Evolutionary conservation across 805 yeast species (phyloP), one percentile per base, ranked within the genome.

Genomic region (Komagataella phaffii): DNA sequence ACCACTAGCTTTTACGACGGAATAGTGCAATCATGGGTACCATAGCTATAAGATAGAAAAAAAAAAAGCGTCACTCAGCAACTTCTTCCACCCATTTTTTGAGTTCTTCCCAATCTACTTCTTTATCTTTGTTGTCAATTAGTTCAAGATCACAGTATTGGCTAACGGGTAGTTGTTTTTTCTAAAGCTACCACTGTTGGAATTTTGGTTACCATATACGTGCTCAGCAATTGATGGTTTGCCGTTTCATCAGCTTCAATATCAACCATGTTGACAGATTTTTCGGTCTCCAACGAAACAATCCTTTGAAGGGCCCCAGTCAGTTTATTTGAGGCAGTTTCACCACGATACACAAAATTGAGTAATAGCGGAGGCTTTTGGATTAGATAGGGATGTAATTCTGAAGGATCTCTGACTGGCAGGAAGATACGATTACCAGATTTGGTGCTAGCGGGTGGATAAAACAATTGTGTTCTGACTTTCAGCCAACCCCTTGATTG

Each of bases 1-100:
- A 89, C 96, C 1, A 91, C 97, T 64, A 88, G 96, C 52, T 91
- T 91, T 64, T 91, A 91, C 68, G 99, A 91, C 64, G 77, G 78
- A 51, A 79, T 85, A 17, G 75, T 91, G 2, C 96, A 90, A 56
- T 63, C 75, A 30, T 91, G 98, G 98, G 52, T 61, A 6, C 57
- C 53, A 30, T 14, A 30, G 40, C 40, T 30, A 30, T 30, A 14
- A 30, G 14, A 30, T 6, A 30, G 23, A 21, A 21, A 21, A 21
- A 21, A 21, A 21, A 21, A 21, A 3, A 19, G 14, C 50, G 24
- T 63, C 63, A 61, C 50, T 65, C 67, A 1, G 77, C 74, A 46
- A 70, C 65, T 45, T 62, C 59, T 52, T 72, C 75, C 24, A 75
- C 67, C 72, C 76, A 75, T 17, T 56, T 58, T 55, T 72, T 72